Conservation (phyloP, 192 early-diverging fungal genomes). For the Podila verticillata region DNA sequence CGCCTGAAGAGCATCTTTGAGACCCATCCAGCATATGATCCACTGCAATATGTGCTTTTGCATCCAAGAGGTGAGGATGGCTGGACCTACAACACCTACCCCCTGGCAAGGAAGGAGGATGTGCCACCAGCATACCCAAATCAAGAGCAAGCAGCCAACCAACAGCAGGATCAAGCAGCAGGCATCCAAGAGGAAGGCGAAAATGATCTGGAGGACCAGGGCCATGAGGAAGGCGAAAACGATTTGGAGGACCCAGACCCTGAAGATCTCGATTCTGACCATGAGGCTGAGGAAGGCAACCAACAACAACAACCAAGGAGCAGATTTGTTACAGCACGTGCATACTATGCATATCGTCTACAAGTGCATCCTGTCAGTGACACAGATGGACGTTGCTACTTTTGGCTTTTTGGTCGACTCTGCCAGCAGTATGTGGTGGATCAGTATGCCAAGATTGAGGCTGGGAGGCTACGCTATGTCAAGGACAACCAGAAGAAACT, state of each 20-base stretch:
- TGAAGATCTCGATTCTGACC: too few species aligned
- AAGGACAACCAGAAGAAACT: conserved; percentile 3
- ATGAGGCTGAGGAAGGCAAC: too few species aligned
- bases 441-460: conserved; percentile 40
- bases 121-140: neutral
- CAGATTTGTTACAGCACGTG: conserved; percentile 2
- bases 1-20: conserved; percentile 5
- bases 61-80: conserved; percentile 22
- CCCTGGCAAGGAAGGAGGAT: neutral
- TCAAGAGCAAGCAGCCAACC: neutral
- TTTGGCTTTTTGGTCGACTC: conserved; percentile 23
- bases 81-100: conserved; percentile 7
- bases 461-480: conserved; percentile 11
- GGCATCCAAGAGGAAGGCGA: too few species aligned
- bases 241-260: too few species aligned
- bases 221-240: too few species aligned
- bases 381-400: conserved; percentile 3
- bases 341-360: conserved; percentile 14
- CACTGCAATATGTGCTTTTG: conserved; percentile 27
- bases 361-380: conserved; percentile 7
- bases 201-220: neutral
- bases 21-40: conserved; percentile 8
- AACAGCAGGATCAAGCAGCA: neutral
- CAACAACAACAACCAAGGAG: too few species aligned
- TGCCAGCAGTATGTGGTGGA: conserved; percentile 41